These are phyloP conservation scores for Trichoderma sp. DNA, from an alignment of 2,329 filamentous ascomycete species.

Conservation along the genomic window DNA sequence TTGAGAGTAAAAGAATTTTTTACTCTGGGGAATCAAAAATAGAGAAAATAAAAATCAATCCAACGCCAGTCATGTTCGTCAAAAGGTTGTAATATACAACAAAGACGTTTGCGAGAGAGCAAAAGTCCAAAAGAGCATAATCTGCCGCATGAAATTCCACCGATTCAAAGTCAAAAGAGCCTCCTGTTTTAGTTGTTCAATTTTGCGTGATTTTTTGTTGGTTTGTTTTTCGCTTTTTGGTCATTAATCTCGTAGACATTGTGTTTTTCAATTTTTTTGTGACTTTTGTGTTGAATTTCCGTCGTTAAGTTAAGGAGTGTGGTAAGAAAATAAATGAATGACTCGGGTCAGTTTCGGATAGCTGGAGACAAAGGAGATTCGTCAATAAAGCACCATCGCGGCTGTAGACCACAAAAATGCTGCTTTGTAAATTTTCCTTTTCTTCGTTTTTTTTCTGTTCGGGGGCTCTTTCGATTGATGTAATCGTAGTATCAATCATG, in stretches of 20 bases:
- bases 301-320: neutral
- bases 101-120: neutral
- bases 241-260: neutral
- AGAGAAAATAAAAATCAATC: constrained; percentile 10
- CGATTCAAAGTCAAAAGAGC: constrained; percentile 19
- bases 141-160: neutral
- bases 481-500: constrained; percentile 32
- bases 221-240: neutral
- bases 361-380: constrained; percentile 28
- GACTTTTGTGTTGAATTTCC: constrained; percentile 8
- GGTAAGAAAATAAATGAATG: constrained; percentile 23
- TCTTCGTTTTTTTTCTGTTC: neutral
- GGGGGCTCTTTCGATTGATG: constrained; percentile 32
- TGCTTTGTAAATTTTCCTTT: neutral
- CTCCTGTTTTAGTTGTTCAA: constrained; percentile 8
- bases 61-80: constrained; percentile 26
- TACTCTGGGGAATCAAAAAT: constrained; percentile 14
- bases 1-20: neutral
- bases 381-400: constrained; percentile 10
- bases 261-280: neutral
- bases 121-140: neutral
- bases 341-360: constrained; percentile 24
- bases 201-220: neutral
- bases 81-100: constrained; percentile 26
- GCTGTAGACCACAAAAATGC: neutral